A percentile compares a stretch with the other conserved stretches of the same genome.
Evolutionary conservation across 2,329 filamentous ascomycete species (phyloP).

Genomic region (Emergomyces pasteurianus): DNA sequence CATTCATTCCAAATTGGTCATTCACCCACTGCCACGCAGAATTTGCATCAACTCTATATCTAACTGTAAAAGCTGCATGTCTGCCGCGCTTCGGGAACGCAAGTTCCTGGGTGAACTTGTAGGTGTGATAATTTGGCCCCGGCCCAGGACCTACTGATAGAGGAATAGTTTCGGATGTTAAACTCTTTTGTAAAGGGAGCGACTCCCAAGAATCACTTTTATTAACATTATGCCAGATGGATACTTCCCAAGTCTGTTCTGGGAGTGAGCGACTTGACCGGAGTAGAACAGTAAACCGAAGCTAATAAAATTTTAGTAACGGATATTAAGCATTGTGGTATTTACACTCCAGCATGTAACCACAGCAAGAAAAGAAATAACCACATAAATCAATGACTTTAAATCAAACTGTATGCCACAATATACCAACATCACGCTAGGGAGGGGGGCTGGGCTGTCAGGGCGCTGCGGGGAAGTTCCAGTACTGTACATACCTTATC

Average conservation of each 20-base stretch:
- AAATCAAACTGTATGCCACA: neutral
- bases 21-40: slow-evolving; percentile 35
- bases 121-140: slow-evolving; percentile 19
- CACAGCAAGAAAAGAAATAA: neutral
- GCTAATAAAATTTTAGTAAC: slow-evolving; percentile 20
- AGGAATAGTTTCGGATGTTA: slow-evolving; percentile 15
- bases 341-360: neutral
- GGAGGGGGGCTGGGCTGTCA: neutral
- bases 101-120: slow-evolving; percentile 24
- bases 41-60: slow-evolving; percentile 28
- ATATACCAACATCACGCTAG: neutral
- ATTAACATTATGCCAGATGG: slow-evolving; percentile 59
- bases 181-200: slow-evolving; percentile 39
- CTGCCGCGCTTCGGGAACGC: slow-evolving; percentile 18
- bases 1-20: slow-evolving; percentile 25
- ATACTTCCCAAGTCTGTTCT: slow-evolving; percentile 55
- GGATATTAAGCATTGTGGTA: neutral
- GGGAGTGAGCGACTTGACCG: slow-evolving; percentile 48
- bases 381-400: neutral
- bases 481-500: slow-evolving; percentile 5
- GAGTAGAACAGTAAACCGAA: slow-evolving; percentile 57
- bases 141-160: slow-evolving; percentile 16
- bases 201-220: slow-evolving; percentile 47
- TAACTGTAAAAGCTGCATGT: slow-evolving; percentile 30
- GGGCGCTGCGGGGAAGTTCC: neutral